Percentiles rank a stretch among this genome's conserved stretches.
Evolutionary conservation across 495 filamentous ascomycete species (phyloP).

Genomic region (Diplogelasinospora grovesii): DNA sequence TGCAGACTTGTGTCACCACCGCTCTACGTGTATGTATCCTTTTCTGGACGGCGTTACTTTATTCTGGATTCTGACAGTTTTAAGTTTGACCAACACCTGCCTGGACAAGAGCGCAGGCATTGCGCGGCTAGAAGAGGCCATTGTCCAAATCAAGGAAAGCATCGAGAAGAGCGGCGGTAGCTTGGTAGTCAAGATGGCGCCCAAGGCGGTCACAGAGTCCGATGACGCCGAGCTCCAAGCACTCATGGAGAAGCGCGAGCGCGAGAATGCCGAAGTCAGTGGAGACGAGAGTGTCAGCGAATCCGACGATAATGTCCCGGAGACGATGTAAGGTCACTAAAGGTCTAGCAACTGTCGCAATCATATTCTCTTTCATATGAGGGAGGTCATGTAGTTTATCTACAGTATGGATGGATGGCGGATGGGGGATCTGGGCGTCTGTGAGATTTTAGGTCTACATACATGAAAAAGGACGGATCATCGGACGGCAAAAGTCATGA

Average conservation of each 20-base stretch:
- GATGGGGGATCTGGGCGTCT: too few relatives aligned
- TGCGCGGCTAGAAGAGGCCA: slow-evolving; percentile 74
- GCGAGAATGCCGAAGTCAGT: slow-evolving; percentile 94
- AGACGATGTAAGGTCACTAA: slow-evolving; percentile 42
- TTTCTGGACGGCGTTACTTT: neutral
- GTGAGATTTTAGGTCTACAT: too few relatives aligned
- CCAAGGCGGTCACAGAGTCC: slow-evolving; percentile 96
- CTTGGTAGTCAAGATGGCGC: slow-evolving; percentile 90
- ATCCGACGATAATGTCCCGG: slow-evolving; percentile 69
- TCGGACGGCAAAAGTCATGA: neutral
- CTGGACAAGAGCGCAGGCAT: slow-evolving; percentile 88
- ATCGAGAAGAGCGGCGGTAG: slow-evolving; percentile 70
- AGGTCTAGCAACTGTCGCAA: too few relatives aligned
- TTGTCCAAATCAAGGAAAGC: slow-evolving; percentile 69
- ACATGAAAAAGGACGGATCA: neutral
- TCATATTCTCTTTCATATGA: too few relatives aligned
- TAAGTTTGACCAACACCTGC: slow-evolving; percentile 71
- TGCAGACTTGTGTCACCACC: slow-evolving; percentile 94
- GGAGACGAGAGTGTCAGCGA: slow-evolving; percentile 93
- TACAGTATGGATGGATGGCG: too few relatives aligned
- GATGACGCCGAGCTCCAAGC: slow-evolving; percentile 95
- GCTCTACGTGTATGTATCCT: slow-evolving; percentile 61
- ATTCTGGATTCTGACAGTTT: neutral
- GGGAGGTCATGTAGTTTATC: too few relatives aligned
- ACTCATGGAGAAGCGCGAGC: slow-evolving; percentile 97